A percentile compares a stretch with the other conserved stretches of the same genome.
Conservation (phyloP, 495 filamentous ascomycete genomes). For the Aspergillus hancockii region DNA sequence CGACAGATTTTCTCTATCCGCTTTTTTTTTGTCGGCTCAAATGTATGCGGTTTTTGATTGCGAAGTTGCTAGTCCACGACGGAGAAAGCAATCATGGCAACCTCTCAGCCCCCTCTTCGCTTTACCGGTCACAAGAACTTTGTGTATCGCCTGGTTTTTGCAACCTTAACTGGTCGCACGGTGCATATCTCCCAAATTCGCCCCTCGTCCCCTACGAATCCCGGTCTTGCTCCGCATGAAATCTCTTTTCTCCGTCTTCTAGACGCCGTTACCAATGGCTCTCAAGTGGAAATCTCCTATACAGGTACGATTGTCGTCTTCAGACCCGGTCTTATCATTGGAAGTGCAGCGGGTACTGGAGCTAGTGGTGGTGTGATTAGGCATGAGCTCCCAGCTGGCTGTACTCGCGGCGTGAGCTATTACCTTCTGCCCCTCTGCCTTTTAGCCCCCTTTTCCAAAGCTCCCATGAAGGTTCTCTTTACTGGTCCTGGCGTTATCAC, state of each 20-base stretch:
- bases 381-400: slow-evolving; percentile 74
- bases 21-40: slow-evolving; percentile 32
- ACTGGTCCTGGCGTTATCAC: slow-evolving; percentile 94
- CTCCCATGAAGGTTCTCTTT: slow-evolving; percentile 82
- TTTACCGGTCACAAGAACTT: slow-evolving; percentile 85
- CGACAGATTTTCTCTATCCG: slow-evolving; percentile 29
- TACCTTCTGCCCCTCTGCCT: slow-evolving; percentile 88
- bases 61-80: slow-evolving; percentile 2
- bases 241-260: slow-evolving; percentile 94
- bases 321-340: slow-evolving; percentile 88
- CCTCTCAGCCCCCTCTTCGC: slow-evolving; percentile 53
- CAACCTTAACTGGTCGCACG: slow-evolving; percentile 86
- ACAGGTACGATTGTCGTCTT: slow-evolving; percentile 91
- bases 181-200: slow-evolving; percentile 94
- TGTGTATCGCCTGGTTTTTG: slow-evolving; percentile 79
- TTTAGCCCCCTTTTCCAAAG: slow-evolving; percentile 90
- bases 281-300: slow-evolving; percentile 88
- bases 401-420: slow-evolving; percentile 83
- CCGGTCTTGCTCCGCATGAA: slow-evolving; percentile 89
- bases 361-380: slow-evolving; percentile 70
- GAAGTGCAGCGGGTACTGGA: slow-evolving; percentile 65
- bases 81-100: slow-evolving; percentile 36
- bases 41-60: neutral
- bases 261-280: slow-evolving; percentile 93
- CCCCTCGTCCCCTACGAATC: slow-evolving; percentile 74